phyloP scores from a whole-genome alignment of 192 early-diverging fungal species.

The Entophlyctis luteolus region DNA sequence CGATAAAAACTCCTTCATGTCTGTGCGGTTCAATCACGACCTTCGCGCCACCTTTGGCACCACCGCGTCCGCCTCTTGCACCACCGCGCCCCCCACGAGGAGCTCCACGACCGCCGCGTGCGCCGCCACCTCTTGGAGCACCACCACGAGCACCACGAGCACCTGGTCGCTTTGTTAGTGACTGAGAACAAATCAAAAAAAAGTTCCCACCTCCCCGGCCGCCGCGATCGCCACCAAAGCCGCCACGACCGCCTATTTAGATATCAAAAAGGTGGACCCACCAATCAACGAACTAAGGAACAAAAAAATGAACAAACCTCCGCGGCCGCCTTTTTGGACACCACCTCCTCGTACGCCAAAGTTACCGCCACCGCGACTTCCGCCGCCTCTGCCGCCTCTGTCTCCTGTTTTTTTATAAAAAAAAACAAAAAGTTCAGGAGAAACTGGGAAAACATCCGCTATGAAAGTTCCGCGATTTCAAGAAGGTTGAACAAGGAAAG shows the following conservation, averaged over 20 bases:
- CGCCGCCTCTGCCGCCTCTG: conserved; percentile 27
- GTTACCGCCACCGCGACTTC: conserved; percentile 29
- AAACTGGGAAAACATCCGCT: neutral
- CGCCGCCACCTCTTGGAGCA: conserved; percentile 43
- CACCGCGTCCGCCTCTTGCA: conserved; percentile 59
- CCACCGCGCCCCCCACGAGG: conserved; percentile 58
- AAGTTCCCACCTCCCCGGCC: conserved; percentile 33
- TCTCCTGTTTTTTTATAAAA: conserved; percentile 8
- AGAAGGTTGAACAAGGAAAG: neutral
- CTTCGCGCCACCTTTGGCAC: conserved; percentile 86
- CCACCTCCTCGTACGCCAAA: conserved; percentile 29
- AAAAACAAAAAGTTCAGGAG: neutral
- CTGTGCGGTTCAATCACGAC: conserved; percentile 96
- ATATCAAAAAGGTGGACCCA: neutral
- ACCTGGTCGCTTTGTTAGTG: neutral
- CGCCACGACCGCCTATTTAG: conserved; percentile 21
- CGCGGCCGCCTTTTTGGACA: conserved; percentile 21
- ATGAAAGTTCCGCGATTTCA: neutral
- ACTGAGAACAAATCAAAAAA: neutral
- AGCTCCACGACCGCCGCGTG: conserved; percentile 47
- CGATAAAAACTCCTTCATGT: conserved; percentile 93
- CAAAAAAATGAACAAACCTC: conserved; percentile 19
- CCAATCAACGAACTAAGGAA: neutral
- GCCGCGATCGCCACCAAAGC: conserved; percentile 36
- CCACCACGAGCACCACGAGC: conserved; percentile 43